Evolutionary conservation across 345 rosid genomes (phyloP), one percentile per base, ranked within the genome.

Genomic region (Syzygium jambos): DNA sequence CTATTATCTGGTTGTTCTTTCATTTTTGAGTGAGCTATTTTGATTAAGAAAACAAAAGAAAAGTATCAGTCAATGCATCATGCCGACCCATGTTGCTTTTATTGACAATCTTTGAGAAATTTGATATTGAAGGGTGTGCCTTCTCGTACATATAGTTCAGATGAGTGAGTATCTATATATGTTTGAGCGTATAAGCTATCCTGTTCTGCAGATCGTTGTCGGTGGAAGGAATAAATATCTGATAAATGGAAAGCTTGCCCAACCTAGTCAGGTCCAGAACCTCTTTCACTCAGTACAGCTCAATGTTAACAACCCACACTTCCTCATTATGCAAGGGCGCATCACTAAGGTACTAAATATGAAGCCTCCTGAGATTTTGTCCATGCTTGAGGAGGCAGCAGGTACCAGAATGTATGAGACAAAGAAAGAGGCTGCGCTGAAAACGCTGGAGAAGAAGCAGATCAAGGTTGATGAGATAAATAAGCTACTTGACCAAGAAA

Each of bases 241-340:
- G 88, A 95, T 94, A 73, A 95, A 95, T 88, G 96, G 96, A 82
- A 94, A 93, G 89, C 93, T 94, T 30, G 94, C 96, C 16, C 98
- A 95, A 92, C 98, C 98, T 51, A 93, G 91, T 89, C 98, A 95
- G 91, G 98, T 95, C 11, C 99, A 98, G 91, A 98, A 97, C 91
- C 96, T 98, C 19, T 98, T 98, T 88, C 99, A 98, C 85, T 98
- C 99, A 2, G 99, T 95, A 89, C 99, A 98, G 91, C 96, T 98
- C 84, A 98, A 98, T 88, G 99, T 98, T 61, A 98, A 98, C 87
- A 96, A 98, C 86, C 99, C 99, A 1, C 99, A 98, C 89, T 98
- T 98, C 89, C 99, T 98, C 86, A 98, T 98, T n/a, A 98, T 98
- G 99, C 99, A 98, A 95, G 99, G 99, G 56, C 95, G 99, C 52